Conservation (phyloP, 164 flowering plant genomes). For the Umbellularia californica region DNA sequence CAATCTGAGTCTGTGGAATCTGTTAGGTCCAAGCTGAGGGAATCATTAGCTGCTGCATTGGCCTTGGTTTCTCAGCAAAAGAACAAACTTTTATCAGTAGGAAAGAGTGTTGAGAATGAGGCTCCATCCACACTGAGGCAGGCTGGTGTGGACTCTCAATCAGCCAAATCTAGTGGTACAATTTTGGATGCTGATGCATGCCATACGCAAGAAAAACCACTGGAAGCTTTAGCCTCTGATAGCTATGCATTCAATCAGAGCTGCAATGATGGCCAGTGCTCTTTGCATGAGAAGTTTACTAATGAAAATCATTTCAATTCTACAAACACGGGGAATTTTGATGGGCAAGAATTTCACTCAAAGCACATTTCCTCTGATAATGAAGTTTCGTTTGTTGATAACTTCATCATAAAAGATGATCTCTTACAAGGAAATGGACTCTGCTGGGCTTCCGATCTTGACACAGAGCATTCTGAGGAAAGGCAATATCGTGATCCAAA, state of each 20-base stretch:
- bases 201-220: conserved; percentile 11
- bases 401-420: conserved; percentile 74
- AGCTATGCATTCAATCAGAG: conserved; percentile 18
- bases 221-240: conserved; percentile 11
- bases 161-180: conserved; percentile 18
- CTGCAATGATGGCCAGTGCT: conserved; percentile 12
- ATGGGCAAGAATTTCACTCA: conserved; percentile 40
- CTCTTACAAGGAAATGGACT: conserved; percentile 90
- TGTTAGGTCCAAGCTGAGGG: conserved; percentile 84
- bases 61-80: conserved; percentile 51
- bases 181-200: conserved; percentile 14
- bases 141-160: conserved; percentile 18
- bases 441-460: conserved; percentile 75
- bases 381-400: conserved; percentile 53
- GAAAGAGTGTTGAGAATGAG: conserved; percentile 28
- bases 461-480: conserved; percentile 21
- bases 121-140: conserved; percentile 13
- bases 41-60: conserved; percentile 75
- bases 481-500: conserved; percentile 24
- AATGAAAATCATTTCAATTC: conserved; percentile 18
- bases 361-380: conserved; percentile 39
- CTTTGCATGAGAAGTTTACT: conserved; percentile 12
- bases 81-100: conserved; percentile 21
- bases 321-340: conserved; percentile 15
- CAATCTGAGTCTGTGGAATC: conserved; percentile 51